Evolutionary conservation across 2,329 filamentous ascomycete genomes (phyloP), one percentile per base, ranked within the genome.

Genomic region (Aureobasidium vineae): DNA sequence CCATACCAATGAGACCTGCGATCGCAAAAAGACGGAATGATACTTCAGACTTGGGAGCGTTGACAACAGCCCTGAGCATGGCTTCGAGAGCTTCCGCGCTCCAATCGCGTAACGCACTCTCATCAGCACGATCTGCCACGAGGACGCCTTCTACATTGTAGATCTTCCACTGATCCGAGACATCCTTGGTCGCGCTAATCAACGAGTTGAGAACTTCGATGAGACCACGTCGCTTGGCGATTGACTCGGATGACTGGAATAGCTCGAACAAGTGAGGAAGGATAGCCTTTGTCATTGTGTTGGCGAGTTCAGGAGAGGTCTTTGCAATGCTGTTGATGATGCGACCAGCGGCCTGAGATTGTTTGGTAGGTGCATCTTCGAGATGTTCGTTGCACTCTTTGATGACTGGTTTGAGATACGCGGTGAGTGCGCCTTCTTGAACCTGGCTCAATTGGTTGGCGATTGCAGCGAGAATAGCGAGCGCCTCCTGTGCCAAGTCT

Each of bases 371-470:
- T 7, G 88, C 87, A 72, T 90, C 87, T 71, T 86, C 85, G 4
- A 90, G 78, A 71, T 89, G 86, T 68, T 89, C 85, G 68, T 88
- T 86, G 72, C 87, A 89, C 75, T 90, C 88, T 70, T 87, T 87
- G 53, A 84, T 84, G 67, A 89, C 83, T 1, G 86, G 84, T 53
- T 82, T 82, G 28, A 90, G 75, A 73, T 85, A 90, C 36, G 79
- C 77, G 64, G 78, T 79, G 3, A 83, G 73, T 75, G 83, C 69
- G 75, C 82, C 74, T 80, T 79, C 72, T n/a, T 63, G 80, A 68
- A 76, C 77, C 70, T 76, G 79, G 64, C 85, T 85, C 8, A 90
- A 77, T 26, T 83, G 81, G 63, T 77, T 78, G 19, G 85, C 83
- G 66, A 89, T 85, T 23, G 80, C 77, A 64, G 82, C 80, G 10